A percentile compares a stretch with the other conserved stretches of the same genome.
These are phyloP conservation scores for Debaryomyces sp. DNA, from an alignment of 1,139 yeast species.

Conservation along the genomic window DNA sequence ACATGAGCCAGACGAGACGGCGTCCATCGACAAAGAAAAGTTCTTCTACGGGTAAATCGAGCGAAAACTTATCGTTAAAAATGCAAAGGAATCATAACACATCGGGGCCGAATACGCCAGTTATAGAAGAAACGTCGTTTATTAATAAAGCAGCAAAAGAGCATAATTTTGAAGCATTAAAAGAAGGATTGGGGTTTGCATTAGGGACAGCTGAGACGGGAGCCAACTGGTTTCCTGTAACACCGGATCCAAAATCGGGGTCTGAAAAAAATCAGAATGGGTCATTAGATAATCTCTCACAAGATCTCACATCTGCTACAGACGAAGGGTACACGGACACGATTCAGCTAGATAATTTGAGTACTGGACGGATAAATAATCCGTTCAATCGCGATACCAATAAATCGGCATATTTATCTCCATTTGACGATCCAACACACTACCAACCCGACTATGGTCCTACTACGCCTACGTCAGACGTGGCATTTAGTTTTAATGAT, in stretches of 20 bases:
- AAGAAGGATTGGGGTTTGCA: slow-evolving; percentile 41
- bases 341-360: slow-evolving; percentile 23
- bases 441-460: neutral
- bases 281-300: neutral
- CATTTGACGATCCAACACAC: slow-evolving; percentile 6
- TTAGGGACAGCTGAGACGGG: slow-evolving; percentile 31
- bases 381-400: neutral
- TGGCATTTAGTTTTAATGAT: neutral
- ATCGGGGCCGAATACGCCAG: slow-evolving; percentile 1
- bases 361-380: neutral
- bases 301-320: neutral
- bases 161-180: slow-evolving; percentile 36
- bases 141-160: slow-evolving; percentile 30
- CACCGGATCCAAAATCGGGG: slow-evolving; percentile 5
- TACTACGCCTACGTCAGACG: neutral
- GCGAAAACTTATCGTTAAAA: neutral
- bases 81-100: neutral
- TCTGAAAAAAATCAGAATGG: neutral
- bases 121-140: slow-evolving; percentile 13
- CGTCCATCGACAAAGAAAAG: neutral
- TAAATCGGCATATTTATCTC: slow-evolving; percentile 3
- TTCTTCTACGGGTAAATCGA: neutral
- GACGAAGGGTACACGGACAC: slow-evolving; percentile 20
- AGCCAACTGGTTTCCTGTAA: slow-evolving; percentile 37
- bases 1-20: neutral